A percentile compares a stretch with the other conserved stretches of the same genome.
These are phyloP conservation scores for Trichosporon sp. DNA, from an alignment of 1,284 basidiomycete species.

Conservation along the genomic window DNA sequence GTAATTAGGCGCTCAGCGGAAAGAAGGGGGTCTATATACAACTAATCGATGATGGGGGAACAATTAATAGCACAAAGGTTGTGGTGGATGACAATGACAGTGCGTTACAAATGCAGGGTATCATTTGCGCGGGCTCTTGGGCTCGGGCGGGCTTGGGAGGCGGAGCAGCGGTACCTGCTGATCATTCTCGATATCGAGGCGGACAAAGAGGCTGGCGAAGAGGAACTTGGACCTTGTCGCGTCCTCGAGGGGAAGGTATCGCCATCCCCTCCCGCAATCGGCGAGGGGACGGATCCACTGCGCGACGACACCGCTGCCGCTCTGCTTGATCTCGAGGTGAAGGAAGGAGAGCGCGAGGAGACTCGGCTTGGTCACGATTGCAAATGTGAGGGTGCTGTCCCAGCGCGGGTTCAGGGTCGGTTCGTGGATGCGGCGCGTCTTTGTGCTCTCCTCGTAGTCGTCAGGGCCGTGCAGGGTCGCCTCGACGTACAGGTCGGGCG, in stretches of 20 bases:
- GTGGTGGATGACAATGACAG: not conserved
- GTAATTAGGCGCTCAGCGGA: not conserved
- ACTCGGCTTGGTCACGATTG: conserved; percentile 69
- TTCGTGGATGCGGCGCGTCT: conserved; percentile 70
- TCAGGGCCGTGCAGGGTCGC: conserved; percentile 32
- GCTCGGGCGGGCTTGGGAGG: conserved; percentile 1
- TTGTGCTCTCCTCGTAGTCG: conserved; percentile 21
- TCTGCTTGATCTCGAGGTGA: conserved; percentile 70
- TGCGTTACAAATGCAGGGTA: conserved; percentile 7
- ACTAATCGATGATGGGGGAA: not conserved
- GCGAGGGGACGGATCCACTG: conserved; percentile 64
- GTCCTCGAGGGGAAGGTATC: conserved; percentile 83
- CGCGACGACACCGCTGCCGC: conserved; percentile 65
- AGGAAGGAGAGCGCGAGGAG: conserved; percentile 83
- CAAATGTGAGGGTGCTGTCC: conserved; percentile 71
- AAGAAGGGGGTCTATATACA: not conserved
- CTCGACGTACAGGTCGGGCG: conserved; percentile 63
- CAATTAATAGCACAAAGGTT: not conserved
- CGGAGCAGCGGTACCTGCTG: not conserved
- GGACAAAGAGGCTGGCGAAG: conserved; percentile 84
- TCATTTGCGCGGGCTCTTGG: conserved; percentile 15
- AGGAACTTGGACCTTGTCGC: conserved; percentile 76
- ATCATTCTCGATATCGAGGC: conserved; percentile 20
- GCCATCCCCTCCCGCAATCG: conserved; percentile 64
- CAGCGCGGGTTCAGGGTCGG: conserved; percentile 90